Evolutionary conservation across 2,329 filamentous ascomycete genomes (phyloP), one percentile per base, ranked within the genome.

Genomic region (Fusarium devonianum): DNA sequence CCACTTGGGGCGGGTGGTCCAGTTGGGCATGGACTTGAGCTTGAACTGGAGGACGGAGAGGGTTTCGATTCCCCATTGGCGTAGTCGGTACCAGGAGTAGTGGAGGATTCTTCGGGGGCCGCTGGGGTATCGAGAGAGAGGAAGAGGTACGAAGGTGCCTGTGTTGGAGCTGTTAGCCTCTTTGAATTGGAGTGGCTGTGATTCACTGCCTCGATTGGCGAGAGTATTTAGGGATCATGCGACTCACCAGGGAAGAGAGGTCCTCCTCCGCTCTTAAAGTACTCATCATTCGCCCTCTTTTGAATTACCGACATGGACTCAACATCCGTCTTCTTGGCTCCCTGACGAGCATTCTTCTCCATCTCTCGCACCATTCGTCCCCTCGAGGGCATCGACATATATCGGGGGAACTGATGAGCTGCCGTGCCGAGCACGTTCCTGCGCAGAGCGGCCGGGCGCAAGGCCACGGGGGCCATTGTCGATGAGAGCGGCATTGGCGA

Each of bases 81-180:
- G 71, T 22, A 70, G 16, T 29, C 72, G 70, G 51, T 60, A 66
- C 65, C 67, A 72, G 32, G 72, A 68, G 64, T 80, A 76, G 11
- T 54, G 55, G 33, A 68, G 34, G 47, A 75, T 66, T 8, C 60
- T 35, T 35, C 23, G 9, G 23, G 68, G 68, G 29, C 55, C 52
- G 17, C 57, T 56, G 19, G 73, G 67, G 37, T 69, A 69, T 41
- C 64, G 62, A 3, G 70, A 68, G 18, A 77, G 37, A 2, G 75
- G 74, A 8, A 79, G 67, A 12, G 76, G 54, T 34, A 81, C 65
- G 44, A 82, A 78, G n/a, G 78, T 80, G 56, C 74, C 79, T 81
- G 48, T 11, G 9, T 14, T 48, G 41, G 5, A 10, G 4, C 3
- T n/a, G 26, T 58, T 18, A 49, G 25, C 37, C 26, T 22, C 17